Percentiles rank a stretch among this genome's conserved stretches.
phyloP scores from a whole-genome alignment of 176 grass and related monocot genomes.

The Carex littledalei region DNA sequence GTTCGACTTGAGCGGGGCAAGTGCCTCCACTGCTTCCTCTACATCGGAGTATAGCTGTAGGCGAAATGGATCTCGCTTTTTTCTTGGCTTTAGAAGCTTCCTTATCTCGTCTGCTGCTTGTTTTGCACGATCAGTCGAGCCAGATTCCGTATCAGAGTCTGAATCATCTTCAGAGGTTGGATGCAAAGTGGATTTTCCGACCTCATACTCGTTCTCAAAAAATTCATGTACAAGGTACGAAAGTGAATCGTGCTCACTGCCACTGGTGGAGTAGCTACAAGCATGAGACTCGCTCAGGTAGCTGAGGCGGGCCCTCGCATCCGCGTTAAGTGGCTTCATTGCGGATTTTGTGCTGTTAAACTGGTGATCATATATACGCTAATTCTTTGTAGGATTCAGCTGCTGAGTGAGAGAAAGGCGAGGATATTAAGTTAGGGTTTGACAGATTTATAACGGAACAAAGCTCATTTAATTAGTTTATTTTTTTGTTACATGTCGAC shows the following conservation, averaged over 20 bases:
- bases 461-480: neutral
- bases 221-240: conserved; percentile 18
- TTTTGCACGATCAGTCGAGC: neutral
- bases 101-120: conserved; percentile 25
- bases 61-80: neutral
- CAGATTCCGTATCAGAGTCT: neutral
- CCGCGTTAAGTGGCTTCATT: conserved; percentile 6
- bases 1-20: neutral
- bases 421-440: neutral
- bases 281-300: neutral
- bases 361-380: neutral
- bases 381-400: neutral
- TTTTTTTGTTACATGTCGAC: conserved; percentile 10
- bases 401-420: neutral
- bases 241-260: conserved; percentile 15
- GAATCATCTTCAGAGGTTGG: neutral
- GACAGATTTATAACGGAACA: neutral
- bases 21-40: conserved; percentile 13
- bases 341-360: neutral
- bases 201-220: conserved; percentile 2
- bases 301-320: conserved; percentile 4
- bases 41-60: conserved; percentile 9
- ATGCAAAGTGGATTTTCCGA: neutral
- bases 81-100: conserved; percentile 16
- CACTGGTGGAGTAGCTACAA: conserved; percentile 18